These are phyloP conservation scores for Botrytis aclada DNA, from an alignment of 2,329 filamentous ascomycete species.

Conservation along the genomic window DNA sequence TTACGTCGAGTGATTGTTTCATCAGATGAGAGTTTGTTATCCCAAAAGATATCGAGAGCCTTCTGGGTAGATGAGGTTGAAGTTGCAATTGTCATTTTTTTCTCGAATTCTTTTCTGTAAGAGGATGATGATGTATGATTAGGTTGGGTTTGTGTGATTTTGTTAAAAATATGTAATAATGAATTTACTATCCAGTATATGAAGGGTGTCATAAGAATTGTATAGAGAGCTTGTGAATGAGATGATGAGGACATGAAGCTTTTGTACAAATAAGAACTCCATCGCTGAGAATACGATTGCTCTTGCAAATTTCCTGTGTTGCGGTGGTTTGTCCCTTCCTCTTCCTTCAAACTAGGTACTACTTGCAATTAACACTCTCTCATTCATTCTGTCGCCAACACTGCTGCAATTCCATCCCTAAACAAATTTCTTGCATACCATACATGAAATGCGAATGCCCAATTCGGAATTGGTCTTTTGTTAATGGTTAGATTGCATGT, in stretches of 20 bases:
- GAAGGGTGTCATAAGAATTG: not conserved
- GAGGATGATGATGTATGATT: not conserved
- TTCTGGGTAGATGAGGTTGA: slow-evolving; percentile 1
- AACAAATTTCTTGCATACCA: not conserved
- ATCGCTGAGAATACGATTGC: not conserved
- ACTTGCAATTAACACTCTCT: no score
- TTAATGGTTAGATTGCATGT: not conserved
- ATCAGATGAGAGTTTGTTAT: not conserved
- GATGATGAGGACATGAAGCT: not conserved
- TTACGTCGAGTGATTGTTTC: not conserved
- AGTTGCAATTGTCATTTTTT: not conserved
- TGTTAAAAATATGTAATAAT: not conserved
- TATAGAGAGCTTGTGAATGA: not conserved
- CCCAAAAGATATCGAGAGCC: slow-evolving; percentile 15
- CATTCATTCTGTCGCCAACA: not conserved
- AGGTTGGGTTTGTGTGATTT: not conserved
- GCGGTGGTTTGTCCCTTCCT: not conserved
- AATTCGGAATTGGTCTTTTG: not conserved
- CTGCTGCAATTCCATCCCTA: not conserved
- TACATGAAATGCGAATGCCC: not conserved
- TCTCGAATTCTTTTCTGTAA: no score
- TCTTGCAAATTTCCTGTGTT: not conserved
- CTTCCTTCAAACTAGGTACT: not conserved
- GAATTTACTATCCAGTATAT: not conserved
- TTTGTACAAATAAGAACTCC: not conserved